Evolutionary conservation across 2,329 filamentous ascomycete genomes (phyloP).

Genomic region (Lomentospora prolificans): DNA sequence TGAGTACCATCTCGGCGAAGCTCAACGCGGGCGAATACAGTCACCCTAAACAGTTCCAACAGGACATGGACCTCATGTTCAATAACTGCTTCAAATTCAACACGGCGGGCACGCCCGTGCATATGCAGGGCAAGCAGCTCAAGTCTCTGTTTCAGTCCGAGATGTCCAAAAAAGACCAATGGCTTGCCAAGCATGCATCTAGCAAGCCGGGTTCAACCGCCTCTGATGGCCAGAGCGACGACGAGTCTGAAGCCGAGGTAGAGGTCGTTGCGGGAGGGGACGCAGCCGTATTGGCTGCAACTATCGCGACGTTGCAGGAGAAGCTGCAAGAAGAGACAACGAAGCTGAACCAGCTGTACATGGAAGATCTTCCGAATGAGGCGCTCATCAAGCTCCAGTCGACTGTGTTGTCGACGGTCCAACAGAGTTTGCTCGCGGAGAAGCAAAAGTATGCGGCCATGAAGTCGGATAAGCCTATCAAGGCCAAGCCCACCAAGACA

Average conservation of each 20-base stretch:
- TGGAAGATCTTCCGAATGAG: constrained; percentile 41
- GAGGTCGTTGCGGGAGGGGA: constrained; percentile 32
- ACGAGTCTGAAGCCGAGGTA: constrained; percentile 62
- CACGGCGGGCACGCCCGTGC: constrained; percentile 59
- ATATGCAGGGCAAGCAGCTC: constrained; percentile 59
- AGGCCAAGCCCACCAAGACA: constrained; percentile 41
- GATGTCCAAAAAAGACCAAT: constrained; percentile 71
- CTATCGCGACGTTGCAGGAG: constrained; percentile 42
- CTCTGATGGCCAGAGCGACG: constrained; percentile 55
- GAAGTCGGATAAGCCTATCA: constrained; percentile 48
- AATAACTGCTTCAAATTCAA: constrained; percentile 93
- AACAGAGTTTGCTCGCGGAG: constrained; percentile 65
- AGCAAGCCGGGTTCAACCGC: constrained; percentile 41
- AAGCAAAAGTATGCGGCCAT: constrained; percentile 49
- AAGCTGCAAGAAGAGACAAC: constrained; percentile 46
- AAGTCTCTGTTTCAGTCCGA: constrained; percentile 66
- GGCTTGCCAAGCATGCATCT: constrained; percentile 65
- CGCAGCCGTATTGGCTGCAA: constrained; percentile 29
- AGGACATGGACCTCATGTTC: constrained; percentile 73
- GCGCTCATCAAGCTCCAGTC: constrained; percentile 46
- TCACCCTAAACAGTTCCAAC: constrained; percentile 75
- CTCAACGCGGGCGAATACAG: constrained; percentile 70
- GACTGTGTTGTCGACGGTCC: constrained; percentile 53
- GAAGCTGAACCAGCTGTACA: constrained; percentile 44
- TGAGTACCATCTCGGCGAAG: constrained; percentile 71